A percentile compares a stretch with the other conserved stretches of the same genome.
Conservation (phyloP, 2,329 filamentous ascomycete genomes). For the Apiospora rasikravindrae region DNA sequence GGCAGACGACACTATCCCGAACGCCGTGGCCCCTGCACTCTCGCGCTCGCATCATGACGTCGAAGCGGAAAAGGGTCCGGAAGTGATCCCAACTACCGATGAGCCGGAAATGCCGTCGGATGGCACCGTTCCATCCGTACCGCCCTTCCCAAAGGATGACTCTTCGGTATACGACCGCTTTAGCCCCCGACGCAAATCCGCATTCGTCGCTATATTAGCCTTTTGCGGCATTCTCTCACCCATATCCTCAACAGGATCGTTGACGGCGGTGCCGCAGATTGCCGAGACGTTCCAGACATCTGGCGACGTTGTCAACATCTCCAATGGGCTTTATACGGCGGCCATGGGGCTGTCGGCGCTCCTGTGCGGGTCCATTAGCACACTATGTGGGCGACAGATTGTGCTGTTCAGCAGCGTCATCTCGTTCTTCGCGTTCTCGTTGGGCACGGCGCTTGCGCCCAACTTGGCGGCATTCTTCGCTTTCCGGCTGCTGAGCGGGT, state of each 20-base stretch:
- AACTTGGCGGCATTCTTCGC: constrained; percentile 42
- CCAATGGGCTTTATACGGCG: constrained; percentile 43
- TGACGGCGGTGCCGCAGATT: constrained; percentile 20
- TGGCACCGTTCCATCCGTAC: not conserved
- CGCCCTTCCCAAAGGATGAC: not conserved
- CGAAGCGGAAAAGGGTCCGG: not conserved
- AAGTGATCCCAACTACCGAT: not conserved
- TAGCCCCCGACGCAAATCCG: not conserved
- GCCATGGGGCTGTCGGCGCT: constrained; percentile 45
- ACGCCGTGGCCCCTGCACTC: not conserved
- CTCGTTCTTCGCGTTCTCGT: constrained; percentile 40
- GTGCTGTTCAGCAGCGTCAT: constrained; percentile 39
- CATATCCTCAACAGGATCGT: constrained; percentile 2
- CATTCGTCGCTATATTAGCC: not conserved
- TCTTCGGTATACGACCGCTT: constrained; percentile 3
- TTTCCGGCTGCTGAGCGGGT: constrained; percentile 40
- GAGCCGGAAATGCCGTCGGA: not conserved
- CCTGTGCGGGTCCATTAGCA: constrained; percentile 41
- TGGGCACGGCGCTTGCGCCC: constrained; percentile 38
- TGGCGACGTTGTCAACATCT: constrained; percentile 40
- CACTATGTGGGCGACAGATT: constrained; percentile 36
- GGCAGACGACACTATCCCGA: not conserved
- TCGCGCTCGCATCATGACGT: not conserved
- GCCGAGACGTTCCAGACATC: constrained; percentile 20
- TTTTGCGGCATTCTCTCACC: constrained; percentile 9